Conservation (phyloP, 1,139 yeast species). For the Candida mesenterica region DNA sequence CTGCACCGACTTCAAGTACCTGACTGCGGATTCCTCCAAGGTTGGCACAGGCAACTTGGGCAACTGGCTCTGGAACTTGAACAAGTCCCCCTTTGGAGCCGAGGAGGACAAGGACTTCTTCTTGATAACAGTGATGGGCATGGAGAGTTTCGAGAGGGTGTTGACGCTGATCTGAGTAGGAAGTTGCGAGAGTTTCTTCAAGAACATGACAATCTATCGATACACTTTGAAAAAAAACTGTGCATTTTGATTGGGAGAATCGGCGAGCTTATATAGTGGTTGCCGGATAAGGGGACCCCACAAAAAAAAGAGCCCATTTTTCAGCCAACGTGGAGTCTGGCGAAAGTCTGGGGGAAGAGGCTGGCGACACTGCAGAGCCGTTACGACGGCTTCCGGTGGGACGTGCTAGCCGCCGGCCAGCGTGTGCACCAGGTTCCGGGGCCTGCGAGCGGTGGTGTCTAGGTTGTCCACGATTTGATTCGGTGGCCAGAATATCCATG, state of each 20-base stretch:
- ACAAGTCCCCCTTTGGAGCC: slow-evolving; percentile 64
- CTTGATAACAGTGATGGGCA: slow-evolving; percentile 11
- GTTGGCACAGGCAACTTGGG: slow-evolving; percentile 90
- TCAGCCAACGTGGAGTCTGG: too few relatives aligned
- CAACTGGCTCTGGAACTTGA: slow-evolving; percentile 67
- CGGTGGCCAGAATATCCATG: too few relatives aligned
- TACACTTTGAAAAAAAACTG: slow-evolving; percentile 1
- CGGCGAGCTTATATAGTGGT: too few relatives aligned
- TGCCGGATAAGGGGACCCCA: too few relatives aligned
- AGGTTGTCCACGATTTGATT: too few relatives aligned
- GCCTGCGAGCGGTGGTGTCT: too few relatives aligned
- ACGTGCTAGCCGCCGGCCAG: too few relatives aligned
- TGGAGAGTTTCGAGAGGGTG: slow-evolving; percentile 2
- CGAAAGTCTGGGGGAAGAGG: too few relatives aligned
- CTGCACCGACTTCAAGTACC: slow-evolving; percentile 69
- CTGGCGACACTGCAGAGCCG: too few relatives aligned
- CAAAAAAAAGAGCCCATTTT: too few relatives aligned
- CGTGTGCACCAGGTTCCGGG: too few relatives aligned
- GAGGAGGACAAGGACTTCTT: slow-evolving; percentile 28
- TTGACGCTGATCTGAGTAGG: slow-evolving; percentile 2
- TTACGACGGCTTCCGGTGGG: too few relatives aligned
- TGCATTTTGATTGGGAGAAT: slow-evolving; percentile 1
- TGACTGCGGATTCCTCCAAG: slow-evolving; percentile 65
- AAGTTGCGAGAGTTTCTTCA: slow-evolving; percentile 4
- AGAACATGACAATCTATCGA: slow-evolving; percentile 6